phyloP scores from a whole-genome alignment of 345 rosid species.

The Salix arbutifolia region DNA sequence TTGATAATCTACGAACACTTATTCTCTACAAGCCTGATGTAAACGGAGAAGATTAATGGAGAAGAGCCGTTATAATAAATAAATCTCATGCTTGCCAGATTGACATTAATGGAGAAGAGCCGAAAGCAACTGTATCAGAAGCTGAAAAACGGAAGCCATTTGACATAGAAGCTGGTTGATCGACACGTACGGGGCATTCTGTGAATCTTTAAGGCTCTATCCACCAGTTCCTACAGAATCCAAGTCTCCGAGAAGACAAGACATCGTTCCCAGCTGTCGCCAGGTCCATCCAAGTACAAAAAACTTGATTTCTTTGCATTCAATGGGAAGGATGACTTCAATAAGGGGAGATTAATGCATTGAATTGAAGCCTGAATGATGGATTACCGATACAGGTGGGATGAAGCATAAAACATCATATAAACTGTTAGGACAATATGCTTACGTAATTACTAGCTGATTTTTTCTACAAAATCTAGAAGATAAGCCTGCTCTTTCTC shows the following conservation, averaged over 20 bases:
- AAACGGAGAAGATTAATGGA: too few species aligned
- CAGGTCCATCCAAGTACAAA: slow-evolving; percentile 23
- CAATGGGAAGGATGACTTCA: slow-evolving; percentile 46
- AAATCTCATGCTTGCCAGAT: slow-evolving; percentile 15
- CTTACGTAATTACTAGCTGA: too few species aligned
- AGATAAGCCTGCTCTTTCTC: too few species aligned
- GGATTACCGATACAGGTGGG: slow-evolving; percentile 33
- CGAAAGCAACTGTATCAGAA: background rate
- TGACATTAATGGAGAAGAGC: slow-evolving; percentile 16
- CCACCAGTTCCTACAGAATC: slow-evolving; percentile 14
- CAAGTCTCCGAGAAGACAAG: slow-evolving; percentile 14
- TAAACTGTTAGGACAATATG: slow-evolving; percentile 27
- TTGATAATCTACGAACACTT: too few species aligned
- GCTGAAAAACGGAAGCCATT: background rate
- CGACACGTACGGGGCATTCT: background rate
- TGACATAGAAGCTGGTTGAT: too few species aligned
- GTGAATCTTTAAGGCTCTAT: slow-evolving; percentile 11
- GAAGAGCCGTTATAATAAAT: background rate
- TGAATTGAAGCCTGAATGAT: slow-evolving; percentile 38
- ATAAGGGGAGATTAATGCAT: slow-evolving; percentile 47
- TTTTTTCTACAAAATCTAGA: too few species aligned
- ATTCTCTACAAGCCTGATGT: too few species aligned
- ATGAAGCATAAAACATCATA: slow-evolving; percentile 41
- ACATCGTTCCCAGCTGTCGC: slow-evolving; percentile 40
- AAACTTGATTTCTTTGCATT: slow-evolving; percentile 21